Evolutionary conservation across 345 rosid genomes (phyloP).

Genomic region (Nephelium lappaceum): DNA sequence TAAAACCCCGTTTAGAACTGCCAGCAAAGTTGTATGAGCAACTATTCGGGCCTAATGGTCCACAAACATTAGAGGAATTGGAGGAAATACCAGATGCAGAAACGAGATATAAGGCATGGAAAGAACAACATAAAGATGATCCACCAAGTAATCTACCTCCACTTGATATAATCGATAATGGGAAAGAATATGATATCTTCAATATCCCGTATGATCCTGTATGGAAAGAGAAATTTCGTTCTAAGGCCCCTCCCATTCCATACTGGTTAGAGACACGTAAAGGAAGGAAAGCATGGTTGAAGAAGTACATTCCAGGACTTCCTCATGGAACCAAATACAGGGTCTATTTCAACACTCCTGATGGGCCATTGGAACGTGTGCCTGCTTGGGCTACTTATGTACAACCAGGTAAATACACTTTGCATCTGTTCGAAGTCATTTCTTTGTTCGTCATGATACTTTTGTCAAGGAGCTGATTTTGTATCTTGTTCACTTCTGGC

Average conservation of each 20-base stretch:
- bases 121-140: slow-evolving; percentile 85
- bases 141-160: slow-evolving; percentile 89
- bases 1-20: slow-evolving; percentile 74
- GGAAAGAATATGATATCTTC: slow-evolving; percentile 73
- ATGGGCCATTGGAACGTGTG: slow-evolving; percentile 85
- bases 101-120: slow-evolving; percentile 75
- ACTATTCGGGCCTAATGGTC: slow-evolving; percentile 92
- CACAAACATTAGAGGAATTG: slow-evolving; percentile 81
- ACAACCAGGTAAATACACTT: slow-evolving; percentile 64
- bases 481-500: not conserved
- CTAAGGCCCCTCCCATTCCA: slow-evolving; percentile 72
- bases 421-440: slow-evolving; percentile 19
- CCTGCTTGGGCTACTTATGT: slow-evolving; percentile 99
- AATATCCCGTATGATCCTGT: slow-evolving; percentile 54
- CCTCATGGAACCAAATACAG: slow-evolving; percentile 97
- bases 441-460: slow-evolving; percentile 16
- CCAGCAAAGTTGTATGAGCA: slow-evolving; percentile 93
- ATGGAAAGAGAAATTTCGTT: slow-evolving; percentile 70
- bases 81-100: slow-evolving; percentile 78
- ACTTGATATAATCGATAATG: slow-evolving; percentile 72
- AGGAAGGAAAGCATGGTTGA: slow-evolving; percentile 93
- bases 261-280: slow-evolving; percentile 96
- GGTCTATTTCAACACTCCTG: slow-evolving; percentile 85
- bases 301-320: slow-evolving; percentile 79
- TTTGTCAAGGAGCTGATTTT: not conserved